Conservation (phyloP, 305 asterid genomes). For the Ruellia speciosa region DNA sequence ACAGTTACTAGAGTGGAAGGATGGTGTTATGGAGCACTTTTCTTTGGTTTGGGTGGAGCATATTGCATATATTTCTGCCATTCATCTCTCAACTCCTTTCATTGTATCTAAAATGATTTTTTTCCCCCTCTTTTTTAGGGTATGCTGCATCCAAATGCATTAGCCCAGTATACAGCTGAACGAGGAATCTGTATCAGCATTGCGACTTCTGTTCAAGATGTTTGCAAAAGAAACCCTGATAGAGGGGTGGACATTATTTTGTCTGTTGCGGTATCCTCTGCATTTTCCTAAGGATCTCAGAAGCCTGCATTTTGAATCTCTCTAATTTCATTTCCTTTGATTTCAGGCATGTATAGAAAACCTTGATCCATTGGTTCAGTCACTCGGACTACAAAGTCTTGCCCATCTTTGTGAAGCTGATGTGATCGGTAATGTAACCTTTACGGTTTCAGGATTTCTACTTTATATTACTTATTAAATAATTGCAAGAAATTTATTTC, state of each 20-base stretch:
- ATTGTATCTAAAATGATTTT: background rate
- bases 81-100: background rate
- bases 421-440: conserved; percentile 57
- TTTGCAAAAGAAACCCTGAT: conserved; percentile 90
- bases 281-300: conserved; percentile 24
- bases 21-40: background rate
- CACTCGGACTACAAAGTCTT: conserved; percentile 84
- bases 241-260: conserved; percentile 96
- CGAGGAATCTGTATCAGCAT: conserved; percentile 56
- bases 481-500: background rate
- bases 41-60: conserved; percentile 2
- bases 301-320: conserved; percentile 24
- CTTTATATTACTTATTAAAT: background rate
- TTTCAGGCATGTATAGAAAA: conserved; percentile 81
- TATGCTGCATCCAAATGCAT: conserved; percentile 53
- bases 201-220: conserved; percentile 79
- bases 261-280: conserved; percentile 70
- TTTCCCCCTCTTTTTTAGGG: conserved; percentile 30
- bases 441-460: background rate
- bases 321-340: conserved; percentile 27
- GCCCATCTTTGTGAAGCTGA: conserved; percentile 98
- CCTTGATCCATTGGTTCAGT: conserved; percentile 68
- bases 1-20: conserved; percentile 12
- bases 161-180: conserved; percentile 44
- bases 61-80: conserved; percentile 5